Base-by-base conservation (phyloP, 2,329 filamentous ascomycete genomes). In the Alternaria arborescens region DNA sequence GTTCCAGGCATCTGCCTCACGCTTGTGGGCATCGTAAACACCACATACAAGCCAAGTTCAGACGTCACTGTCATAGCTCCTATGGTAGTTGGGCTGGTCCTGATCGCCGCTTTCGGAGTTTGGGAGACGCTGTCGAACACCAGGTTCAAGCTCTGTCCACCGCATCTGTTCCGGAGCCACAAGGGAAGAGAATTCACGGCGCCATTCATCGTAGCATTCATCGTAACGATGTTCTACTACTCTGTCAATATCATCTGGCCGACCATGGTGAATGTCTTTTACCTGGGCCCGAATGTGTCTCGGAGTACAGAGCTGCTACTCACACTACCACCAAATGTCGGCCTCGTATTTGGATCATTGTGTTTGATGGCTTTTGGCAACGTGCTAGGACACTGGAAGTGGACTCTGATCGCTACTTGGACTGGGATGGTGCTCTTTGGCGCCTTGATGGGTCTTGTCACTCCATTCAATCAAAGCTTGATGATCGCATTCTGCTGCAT, bases 161-260 rank as follows among this genome's bases (percentile, higher is more conserved):
- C 81, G 0, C 75, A 78, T 52, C 72, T 85, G 61, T 85, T 85
- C 70, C 76, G 78, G 7, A 73, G 77, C n/a, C 78, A 79, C 5
- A 71, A 76, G 24, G 83, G 83, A 4, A 75, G 83, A 20, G 81
- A 83, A 47, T 80, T 85, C 36, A 84, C 82, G 0, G 82, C 81
- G 0, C 82, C 82, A 0, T 82, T 80, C 51, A 75, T 84, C 26
- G 79, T 80, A 5, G 74, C 80, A 0, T 80, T 79, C 42, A 80
- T 85, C 53, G 77, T 84, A 32, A 84, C 81, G 55, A 85, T 85
- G 83, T 85, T 84, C 69, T 85, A 84, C 71, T 84, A 84, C 69
- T 79, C 78, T 20, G 79, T 78, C 43, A 82, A 80, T 62, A 80
- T 84, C 50, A 73, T 84, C 26, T 84, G 78, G 62, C 66, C 82